These are phyloP conservation scores for Endoconidiophora polonica DNA, from an alignment of 2,329 filamentous ascomycete species.

Conservation along the genomic window DNA sequence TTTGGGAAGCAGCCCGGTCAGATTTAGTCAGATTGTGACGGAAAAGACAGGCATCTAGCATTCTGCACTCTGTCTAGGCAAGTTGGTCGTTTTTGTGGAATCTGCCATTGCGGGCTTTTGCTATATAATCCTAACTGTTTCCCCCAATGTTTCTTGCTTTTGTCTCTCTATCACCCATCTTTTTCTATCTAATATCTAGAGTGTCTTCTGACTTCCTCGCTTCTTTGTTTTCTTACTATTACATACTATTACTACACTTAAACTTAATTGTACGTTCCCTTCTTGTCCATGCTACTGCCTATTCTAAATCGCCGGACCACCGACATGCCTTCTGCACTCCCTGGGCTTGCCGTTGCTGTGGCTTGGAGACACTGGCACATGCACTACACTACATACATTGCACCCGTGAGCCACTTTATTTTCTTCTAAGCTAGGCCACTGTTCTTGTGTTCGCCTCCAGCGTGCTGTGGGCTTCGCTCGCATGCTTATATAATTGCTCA, in stretches of 20 bases:
- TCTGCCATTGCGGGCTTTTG: background rate
- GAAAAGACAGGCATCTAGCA: background rate
- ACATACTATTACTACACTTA: conserved; percentile 2
- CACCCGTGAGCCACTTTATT: background rate
- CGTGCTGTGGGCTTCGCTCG: background rate
- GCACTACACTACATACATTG: too few species aligned
- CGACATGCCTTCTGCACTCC: background rate
- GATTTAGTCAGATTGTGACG: background rate
- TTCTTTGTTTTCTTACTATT: conserved; percentile 5
- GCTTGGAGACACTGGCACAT: background rate
- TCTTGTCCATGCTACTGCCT: background rate
- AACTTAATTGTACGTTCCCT: background rate
- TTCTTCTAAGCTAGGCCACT: background rate
- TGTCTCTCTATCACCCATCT: background rate
- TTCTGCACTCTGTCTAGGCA: too few species aligned
- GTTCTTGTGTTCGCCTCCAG: background rate
- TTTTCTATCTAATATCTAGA: background rate
- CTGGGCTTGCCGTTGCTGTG: background rate
- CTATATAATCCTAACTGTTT: conserved; percentile 1
- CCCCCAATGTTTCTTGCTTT: background rate
- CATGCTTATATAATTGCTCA: too few species aligned
- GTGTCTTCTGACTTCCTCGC: background rate
- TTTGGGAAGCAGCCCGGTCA: too few species aligned
- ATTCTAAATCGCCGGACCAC: too few species aligned
- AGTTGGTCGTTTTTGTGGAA: background rate